Conservation (phyloP, 257 asterid genomes). For the Knoxia roxburghii region DNA sequence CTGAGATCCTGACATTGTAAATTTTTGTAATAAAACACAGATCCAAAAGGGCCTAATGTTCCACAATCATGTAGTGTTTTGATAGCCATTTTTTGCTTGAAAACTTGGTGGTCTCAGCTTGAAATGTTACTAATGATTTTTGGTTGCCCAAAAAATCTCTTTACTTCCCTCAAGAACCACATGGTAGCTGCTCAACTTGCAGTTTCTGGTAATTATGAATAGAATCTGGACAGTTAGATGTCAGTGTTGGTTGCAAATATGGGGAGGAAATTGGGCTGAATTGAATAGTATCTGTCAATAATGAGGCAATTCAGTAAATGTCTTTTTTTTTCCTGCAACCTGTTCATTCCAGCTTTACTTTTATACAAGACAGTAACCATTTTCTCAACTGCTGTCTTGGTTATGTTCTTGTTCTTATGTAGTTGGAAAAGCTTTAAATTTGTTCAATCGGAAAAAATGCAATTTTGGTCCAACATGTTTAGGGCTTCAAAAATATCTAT, state of each 20-base stretch:
- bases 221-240: constrained; percentile 16
- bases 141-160: too few relatives aligned
- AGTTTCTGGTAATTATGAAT: constrained; percentile 7
- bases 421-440: neutral
- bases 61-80: too few relatives aligned
- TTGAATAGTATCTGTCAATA: constrained; percentile 2
- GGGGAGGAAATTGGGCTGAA: neutral
- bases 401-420: neutral
- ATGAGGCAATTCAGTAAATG: constrained; percentile 7
- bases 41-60: too few relatives aligned
- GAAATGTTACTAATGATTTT: too few relatives aligned
- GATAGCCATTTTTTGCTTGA: too few relatives aligned
- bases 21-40: too few relatives aligned
- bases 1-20: too few relatives aligned
- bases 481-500: too few relatives aligned
- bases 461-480: too few relatives aligned
- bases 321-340: neutral
- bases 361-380: neutral
- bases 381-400: constrained; percentile 4
- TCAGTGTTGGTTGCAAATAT: constrained; percentile 10
- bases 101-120: too few relatives aligned
- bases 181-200: constrained; percentile 8
- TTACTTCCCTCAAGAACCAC: too few relatives aligned
- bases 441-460: too few relatives aligned
- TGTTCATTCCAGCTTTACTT: constrained; percentile 5